These are phyloP conservation scores for Rosa chinensis DNA, from an alignment of 306 rosid genomes.

Conservation along the genomic window DNA sequence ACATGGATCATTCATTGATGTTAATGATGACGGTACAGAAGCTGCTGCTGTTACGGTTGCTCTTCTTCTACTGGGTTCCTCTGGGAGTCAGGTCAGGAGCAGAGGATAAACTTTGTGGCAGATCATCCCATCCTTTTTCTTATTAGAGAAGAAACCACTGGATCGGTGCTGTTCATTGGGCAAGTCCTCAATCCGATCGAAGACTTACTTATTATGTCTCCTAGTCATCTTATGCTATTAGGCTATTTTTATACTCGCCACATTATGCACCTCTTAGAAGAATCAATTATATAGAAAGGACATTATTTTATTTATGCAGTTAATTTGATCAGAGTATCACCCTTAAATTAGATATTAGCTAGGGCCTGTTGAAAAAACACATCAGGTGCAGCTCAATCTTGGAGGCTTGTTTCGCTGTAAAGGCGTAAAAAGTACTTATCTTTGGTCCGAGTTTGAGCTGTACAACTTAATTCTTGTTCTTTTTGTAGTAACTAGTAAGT, in stretches of 20 bases:
- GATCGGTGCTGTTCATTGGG: slow-evolving; percentile 15
- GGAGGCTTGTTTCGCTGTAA: no score
- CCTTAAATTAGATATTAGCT: no score
- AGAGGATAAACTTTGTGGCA: slow-evolving; percentile 23
- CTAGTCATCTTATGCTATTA: not conserved
- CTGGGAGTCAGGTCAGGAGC: fast-evolving
- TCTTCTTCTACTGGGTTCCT: not conserved
- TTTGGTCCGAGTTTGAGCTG: no score
- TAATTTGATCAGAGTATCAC: no score
- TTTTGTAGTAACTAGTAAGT: no score
- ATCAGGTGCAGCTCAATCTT: no score
- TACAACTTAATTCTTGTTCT: no score
- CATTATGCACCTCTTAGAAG: not conserved
- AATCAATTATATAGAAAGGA: no score
- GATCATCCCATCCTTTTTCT: slow-evolving; percentile 30
- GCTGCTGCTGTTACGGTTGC: slow-evolving; percentile 15
- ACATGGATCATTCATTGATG: slow-evolving; percentile 22
- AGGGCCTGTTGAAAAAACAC: no score
- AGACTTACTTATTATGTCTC: not conserved
- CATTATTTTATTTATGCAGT: no score
- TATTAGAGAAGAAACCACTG: slow-evolving; percentile 21
- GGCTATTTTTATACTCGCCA: not conserved
- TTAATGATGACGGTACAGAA: slow-evolving; percentile 30
- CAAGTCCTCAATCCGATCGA: slow-evolving; percentile 17
- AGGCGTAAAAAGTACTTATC: no score